Evolutionary conservation across 2,329 filamentous ascomycete species (phyloP).

Genomic region (Lachnellula subtilissima): DNA sequence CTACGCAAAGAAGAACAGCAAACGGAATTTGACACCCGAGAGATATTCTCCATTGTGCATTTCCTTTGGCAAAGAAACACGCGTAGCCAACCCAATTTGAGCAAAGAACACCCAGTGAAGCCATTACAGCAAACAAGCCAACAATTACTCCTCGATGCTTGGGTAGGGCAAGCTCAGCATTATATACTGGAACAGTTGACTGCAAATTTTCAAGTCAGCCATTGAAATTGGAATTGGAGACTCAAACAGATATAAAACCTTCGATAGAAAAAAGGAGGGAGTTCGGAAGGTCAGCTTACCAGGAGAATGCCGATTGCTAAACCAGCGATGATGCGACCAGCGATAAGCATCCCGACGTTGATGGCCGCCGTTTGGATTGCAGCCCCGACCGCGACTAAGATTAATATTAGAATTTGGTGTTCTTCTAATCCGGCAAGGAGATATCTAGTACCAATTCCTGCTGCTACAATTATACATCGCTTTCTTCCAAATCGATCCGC

Average conservation of each 20-base stretch:
- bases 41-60: slow-evolving; percentile 23
- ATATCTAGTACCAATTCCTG: background rate
- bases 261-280: too few species aligned
- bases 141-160: slow-evolving; percentile 19
- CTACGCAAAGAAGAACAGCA: slow-evolving; percentile 17
- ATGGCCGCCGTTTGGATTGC: slow-evolving; percentile 28
- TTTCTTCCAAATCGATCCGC: slow-evolving; percentile 32
- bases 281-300: too few species aligned
- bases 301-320: slow-evolving; percentile 43
- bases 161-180: slow-evolving; percentile 25
- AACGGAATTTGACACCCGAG: slow-evolving; percentile 24
- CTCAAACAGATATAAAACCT: too few species aligned
- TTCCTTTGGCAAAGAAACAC: slow-evolving; percentile 16
- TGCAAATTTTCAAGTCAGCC: too few species aligned
- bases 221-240: too few species aligned
- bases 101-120: slow-evolving; percentile 19
- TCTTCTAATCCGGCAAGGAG: too few species aligned
- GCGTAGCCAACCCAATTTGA: slow-evolving; percentile 26
- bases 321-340: slow-evolving; percentile 43
- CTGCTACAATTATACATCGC: slow-evolving; percentile 29
- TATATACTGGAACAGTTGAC: slow-evolving; percentile 42
- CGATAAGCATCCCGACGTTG: slow-evolving; percentile 38
- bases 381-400: slow-evolving; percentile 25
- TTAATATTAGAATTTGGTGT: too few species aligned
- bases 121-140: slow-evolving; percentile 23